phyloP scores from a whole-genome alignment of 176 grass and related monocot species.

The Phoenix dactylifera region DNA sequence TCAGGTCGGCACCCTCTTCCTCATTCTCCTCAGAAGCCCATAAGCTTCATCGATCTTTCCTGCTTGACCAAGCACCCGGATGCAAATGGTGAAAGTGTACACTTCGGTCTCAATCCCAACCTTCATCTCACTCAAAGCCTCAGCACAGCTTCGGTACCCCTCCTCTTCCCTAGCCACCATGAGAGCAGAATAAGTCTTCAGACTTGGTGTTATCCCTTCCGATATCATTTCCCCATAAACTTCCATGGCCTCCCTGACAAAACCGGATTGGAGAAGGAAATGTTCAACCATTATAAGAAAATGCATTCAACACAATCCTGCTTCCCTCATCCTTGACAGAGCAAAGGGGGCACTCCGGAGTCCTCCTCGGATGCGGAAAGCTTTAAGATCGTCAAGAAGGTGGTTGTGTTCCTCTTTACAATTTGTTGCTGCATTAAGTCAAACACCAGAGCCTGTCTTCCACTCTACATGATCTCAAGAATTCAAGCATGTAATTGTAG shows the following conservation, averaged over 20 bases:
- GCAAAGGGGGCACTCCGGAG: slow-evolving; percentile 56
- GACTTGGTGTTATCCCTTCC: slow-evolving; percentile 33
- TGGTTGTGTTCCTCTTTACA: slow-evolving; percentile 46
- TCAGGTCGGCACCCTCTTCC: slow-evolving; percentile 63
- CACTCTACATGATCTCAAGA: slow-evolving; percentile 49
- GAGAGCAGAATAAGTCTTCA: slow-evolving; percentile 77
- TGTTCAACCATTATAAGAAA: slow-evolving; percentile 71
- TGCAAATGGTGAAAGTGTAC: slow-evolving; percentile 93
- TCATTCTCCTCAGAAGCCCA: slow-evolving; percentile 52
- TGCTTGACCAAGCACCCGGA: slow-evolving; percentile 62
- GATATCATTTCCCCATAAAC: slow-evolving; percentile 57
- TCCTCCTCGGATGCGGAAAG: slow-evolving; percentile 42
- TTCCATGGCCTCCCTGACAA: slow-evolving; percentile 44
- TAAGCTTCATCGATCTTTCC: slow-evolving; percentile 49
- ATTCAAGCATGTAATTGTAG: slow-evolving; percentile 91
- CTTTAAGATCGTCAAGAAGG: slow-evolving; percentile 56
- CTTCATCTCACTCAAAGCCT: slow-evolving; percentile 65
- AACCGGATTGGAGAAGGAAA: slow-evolving; percentile 69
- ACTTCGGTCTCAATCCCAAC: slow-evolving; percentile 72
- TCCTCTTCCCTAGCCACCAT: slow-evolving; percentile 79
- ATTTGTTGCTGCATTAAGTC: slow-evolving; percentile 90
- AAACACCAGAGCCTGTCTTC: slow-evolving; percentile 71
- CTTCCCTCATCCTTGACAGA: slow-evolving; percentile 49
- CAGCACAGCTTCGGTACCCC: slow-evolving; percentile 44
- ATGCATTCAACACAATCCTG: slow-evolving; percentile 43